phyloP scores from a whole-genome alignment of 768 basidiomycete species.

The Pleurotus tuber-regium region DNA sequence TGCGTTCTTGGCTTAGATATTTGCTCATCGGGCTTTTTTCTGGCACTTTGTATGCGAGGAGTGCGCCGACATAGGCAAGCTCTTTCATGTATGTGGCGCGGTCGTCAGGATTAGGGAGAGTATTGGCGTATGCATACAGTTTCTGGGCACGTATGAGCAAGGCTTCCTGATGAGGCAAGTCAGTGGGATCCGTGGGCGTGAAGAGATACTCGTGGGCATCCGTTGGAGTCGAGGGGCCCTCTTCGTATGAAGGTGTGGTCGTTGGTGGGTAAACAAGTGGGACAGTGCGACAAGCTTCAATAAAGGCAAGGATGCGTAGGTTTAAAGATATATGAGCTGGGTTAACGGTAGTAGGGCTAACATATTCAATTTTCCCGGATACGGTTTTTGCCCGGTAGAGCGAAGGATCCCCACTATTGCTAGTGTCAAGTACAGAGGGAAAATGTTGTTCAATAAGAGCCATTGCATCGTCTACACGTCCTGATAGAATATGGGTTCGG shows the following conservation, averaged over 20 bases:
- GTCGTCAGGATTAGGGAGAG: constrained; percentile 53
- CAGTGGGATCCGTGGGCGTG: constrained; percentile 4
- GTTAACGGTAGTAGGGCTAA: constrained; percentile 61
- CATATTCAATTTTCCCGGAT: constrained; percentile 41
- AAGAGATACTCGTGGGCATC: not conserved
- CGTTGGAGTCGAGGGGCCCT: constrained; percentile 13
- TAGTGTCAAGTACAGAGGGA: constrained; percentile 59
- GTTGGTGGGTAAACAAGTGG: constrained; percentile 49
- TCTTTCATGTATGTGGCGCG: constrained; percentile 65
- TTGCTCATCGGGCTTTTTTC: constrained; percentile 72
- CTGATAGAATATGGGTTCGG: constrained; percentile 64
- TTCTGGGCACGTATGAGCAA: constrained; percentile 63
- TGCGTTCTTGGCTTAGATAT: constrained; percentile 74
- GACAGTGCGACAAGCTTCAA: constrained; percentile 77
- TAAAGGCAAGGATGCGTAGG: constrained; percentile 83
- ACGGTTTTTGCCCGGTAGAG: constrained; percentile 23
- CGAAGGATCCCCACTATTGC: constrained; percentile 10
- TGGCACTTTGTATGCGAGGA: constrained; percentile 83
- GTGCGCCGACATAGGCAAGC: constrained; percentile 67
- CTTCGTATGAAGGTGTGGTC: too few species aligned
- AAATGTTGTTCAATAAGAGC: constrained; percentile 68
- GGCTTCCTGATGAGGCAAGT: constrained; percentile 38
- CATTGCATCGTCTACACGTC: constrained; percentile 72
- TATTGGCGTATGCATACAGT: constrained; percentile 59
- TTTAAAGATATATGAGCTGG: constrained; percentile 81